Evolutionary conservation across 1,284 basidiomycete genomes (phyloP), one percentile per base, ranked within the genome.

Genomic region (Cutaneotrichosporon sp.): DNA sequence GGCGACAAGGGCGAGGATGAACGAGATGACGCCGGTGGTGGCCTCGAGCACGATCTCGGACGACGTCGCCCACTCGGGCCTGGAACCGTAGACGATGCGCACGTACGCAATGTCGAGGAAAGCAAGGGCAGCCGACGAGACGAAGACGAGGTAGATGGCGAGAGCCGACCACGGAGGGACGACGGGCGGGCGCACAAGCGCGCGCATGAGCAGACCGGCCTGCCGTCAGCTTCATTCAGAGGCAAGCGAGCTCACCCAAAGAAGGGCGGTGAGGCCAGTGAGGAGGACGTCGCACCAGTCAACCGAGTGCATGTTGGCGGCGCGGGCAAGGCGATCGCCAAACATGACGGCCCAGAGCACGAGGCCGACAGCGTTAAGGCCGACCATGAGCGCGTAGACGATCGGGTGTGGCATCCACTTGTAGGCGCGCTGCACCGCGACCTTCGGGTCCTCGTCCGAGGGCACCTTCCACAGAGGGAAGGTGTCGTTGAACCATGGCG

Each of bases 131-230:
- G 76, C 76, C 1, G 68, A 29, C 4, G 54, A 34, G 45, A 67
- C 67, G 11, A 76, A 65, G 14, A 71, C 29, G n/a, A 69, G 16
- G 60, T 76, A 73, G 24, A 72, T 60, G n/a, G 63, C 50, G 14
- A 75, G 55, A 3, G 66, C 58, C 5, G 74, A 62, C 70, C 73
- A 77, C 2, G 74, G 72, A 0, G 77, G 77, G 1, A 72, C 77
- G 7, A 68, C 61, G 2, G 72, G 69, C 1, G 76, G 72, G n/a
- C 64, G 65, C 29, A 74, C 47, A 20, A 72, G 59, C 13, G 73
- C 70, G 42, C 63, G 66, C 25, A 69, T 42, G 22, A 59, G 54
- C 13, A 59, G 50, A 24, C 56, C 10, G 18, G 29, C 54, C 64
- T 65, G 51, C 1, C 13, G 50, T 59, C 9, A 59, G 54, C 29